Evolutionary conservation across 2,329 filamentous ascomycete genomes (phyloP), one percentile per base, ranked within the genome.

Genomic region (Arthrobotrys iridis): DNA sequence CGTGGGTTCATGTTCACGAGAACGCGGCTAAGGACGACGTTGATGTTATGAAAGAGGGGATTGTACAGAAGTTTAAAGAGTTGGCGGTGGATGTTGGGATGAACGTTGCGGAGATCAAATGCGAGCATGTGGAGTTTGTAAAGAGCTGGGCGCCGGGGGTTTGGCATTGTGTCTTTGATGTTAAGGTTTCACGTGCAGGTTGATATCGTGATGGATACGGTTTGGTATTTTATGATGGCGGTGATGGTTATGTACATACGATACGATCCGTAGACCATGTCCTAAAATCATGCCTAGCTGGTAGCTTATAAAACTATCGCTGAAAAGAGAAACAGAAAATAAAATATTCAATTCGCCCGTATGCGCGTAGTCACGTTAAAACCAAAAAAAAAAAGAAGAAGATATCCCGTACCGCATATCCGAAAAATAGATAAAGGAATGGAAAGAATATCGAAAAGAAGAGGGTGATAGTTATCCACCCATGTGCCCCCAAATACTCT

Each of bases 101-200:
- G n/a, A 13, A 4, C 26, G 33, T 7, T n/a, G 52, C 57, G 33
- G 28, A 40, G 15, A 43, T 77, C 1, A 24, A 81, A 79, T 52
- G 78, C 35, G 85, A 86, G 77, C 86, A 89, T 81, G 85, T 88
- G 40, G 88, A 90, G 82, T 82, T 85, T 77, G 89, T 91, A 80
- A 91, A 91, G 84, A 90, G 88, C 58, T 90, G 88, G 84, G 89
- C 88, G 78, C 89, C 89, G 26, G 87, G 85, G 0, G 88, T 91
- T 5, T 89, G 88, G 88, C 89, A 91, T 82, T 89, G 87, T 78
- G 89, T 91, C 66, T 90, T 90, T 82, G 89, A 91, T 81, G 83
- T 90, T 4, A 50, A 37, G 43, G 35, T 70, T 40, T 30, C 13
- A 11, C 22, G 41, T 15, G 6, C 4, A 20, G 18, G 30, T 18